A percentile compares a stretch with the other conserved stretches of the same genome.
phyloP scores from a whole-genome alignment of 2,329 filamentous ascomycete species.

The Helotiales sp. region DNA sequence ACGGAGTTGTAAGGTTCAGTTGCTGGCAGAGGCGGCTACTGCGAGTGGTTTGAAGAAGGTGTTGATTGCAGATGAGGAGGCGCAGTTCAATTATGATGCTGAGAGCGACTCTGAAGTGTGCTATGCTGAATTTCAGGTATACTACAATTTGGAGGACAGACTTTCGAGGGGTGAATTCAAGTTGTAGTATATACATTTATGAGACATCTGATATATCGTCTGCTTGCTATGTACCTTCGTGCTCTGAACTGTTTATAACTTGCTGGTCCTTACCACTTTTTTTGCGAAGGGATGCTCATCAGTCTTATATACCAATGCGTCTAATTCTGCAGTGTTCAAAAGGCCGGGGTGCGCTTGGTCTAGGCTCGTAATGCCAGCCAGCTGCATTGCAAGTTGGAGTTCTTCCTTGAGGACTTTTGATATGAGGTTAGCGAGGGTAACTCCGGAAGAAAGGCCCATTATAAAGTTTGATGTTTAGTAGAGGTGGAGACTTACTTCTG shows the following conservation, averaged over 20 bases:
- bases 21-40: conserved; percentile 24
- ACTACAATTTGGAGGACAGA: not conserved
- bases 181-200: not conserved
- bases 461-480: not conserved
- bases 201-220: not conserved
- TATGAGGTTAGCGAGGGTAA: conserved; percentile 4
- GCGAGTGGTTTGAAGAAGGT: not conserved
- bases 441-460: not conserved
- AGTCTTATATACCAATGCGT: conserved; percentile 22
- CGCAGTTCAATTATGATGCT: not conserved
- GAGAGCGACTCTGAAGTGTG: not conserved
- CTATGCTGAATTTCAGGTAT: not conserved
- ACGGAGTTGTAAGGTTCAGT: conserved; percentile 41
- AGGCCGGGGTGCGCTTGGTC: conserved; percentile 55
- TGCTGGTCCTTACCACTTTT: not conserved
- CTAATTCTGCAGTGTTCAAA: conserved; percentile 40
- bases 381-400: conserved; percentile 61
- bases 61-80: not conserved
- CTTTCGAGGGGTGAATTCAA: not conserved
- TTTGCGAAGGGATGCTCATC: conserved; percentile 4
- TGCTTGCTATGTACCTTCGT: not conserved
- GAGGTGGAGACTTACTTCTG: conserved; percentile 44
- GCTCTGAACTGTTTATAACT: not conserved
- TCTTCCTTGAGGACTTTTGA: conserved; percentile 54
- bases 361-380: conserved; percentile 60